phyloP scores from a whole-genome alignment of 2,329 filamentous ascomycete genomes.

The Hypoxylon sp. region DNA sequence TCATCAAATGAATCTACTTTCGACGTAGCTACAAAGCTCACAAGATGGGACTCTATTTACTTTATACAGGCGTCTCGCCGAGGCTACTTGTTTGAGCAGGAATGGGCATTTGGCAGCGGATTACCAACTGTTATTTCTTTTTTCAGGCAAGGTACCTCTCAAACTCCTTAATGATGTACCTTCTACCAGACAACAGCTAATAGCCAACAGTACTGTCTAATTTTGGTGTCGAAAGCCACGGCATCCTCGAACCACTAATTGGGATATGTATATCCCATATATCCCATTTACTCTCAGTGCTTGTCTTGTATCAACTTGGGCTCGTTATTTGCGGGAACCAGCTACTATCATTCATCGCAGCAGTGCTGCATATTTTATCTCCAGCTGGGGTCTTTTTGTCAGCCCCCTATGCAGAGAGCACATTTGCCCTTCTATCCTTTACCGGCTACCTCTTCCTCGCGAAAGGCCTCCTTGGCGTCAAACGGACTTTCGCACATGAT shows the following conservation, averaged over 20 bases:
- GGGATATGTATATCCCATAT: slow-evolving; percentile 78
- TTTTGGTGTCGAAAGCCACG: slow-evolving; percentile 46
- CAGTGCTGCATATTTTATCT: slow-evolving; percentile 83
- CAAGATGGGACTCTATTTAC: slow-evolving; percentile 87
- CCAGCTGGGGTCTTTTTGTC: slow-evolving; percentile 92
- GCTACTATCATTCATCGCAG: slow-evolving; percentile 76
- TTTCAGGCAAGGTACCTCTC: slow-evolving; percentile 54
- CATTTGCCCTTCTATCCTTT: slow-evolving; percentile 84
- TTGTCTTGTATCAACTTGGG: slow-evolving; percentile 79
- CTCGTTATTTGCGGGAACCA: slow-evolving; percentile 65
- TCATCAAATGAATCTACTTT: slow-evolving; percentile 53
- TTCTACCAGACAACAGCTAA: slow-evolving; percentile 15
- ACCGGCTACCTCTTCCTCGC: slow-evolving; percentile 79
- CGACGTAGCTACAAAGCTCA: slow-evolving; percentile 69
- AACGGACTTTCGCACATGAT: slow-evolving; percentile 58
- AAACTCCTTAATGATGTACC: slow-evolving; percentile 1
- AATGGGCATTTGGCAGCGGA: slow-evolving; percentile 81
- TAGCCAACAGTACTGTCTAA: slow-evolving; percentile 45
- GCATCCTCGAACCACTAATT: slow-evolving; percentile 62
- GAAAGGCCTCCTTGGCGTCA: slow-evolving; percentile 58
- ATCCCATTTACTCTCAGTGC: slow-evolving; percentile 82
- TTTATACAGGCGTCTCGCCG: slow-evolving; percentile 74
- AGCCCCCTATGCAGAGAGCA: slow-evolving; percentile 85
- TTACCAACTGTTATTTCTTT: slow-evolving; percentile 62
- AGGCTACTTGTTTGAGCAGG: slow-evolving; percentile 82